phyloP scores from a whole-genome alignment of 225 moss, liverwort and hornwort species.

The Pleurozium schreberi region DNA sequence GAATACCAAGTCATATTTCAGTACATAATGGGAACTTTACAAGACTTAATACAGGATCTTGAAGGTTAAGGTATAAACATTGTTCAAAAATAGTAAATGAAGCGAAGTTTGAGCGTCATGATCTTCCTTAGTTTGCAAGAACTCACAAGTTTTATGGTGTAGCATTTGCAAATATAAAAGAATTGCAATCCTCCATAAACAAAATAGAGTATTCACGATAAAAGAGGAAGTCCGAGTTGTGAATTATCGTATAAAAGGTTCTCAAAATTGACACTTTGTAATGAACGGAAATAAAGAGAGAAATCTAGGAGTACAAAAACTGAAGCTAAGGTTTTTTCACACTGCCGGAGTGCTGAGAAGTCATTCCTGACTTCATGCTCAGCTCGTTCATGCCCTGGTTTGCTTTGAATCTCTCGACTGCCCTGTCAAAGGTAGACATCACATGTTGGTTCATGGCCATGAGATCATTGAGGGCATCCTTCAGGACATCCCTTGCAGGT shows the following conservation, averaged over 20 bases:
- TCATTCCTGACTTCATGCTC: conserved; percentile 61
- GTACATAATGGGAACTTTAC: background rate
- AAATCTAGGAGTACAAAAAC: background rate
- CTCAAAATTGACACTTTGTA: background rate
- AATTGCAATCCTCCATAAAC: background rate
- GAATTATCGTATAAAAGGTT: background rate
- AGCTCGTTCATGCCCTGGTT: conserved; percentile 54
- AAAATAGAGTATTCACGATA: background rate
- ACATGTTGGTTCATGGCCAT: conserved; percentile 46
- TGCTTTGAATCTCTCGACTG: conserved; percentile 53
- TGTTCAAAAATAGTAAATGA: background rate
- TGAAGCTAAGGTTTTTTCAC: conserved; percentile 8
- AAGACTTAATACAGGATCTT: background rate
- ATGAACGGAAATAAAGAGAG: background rate
- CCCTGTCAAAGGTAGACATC: conserved; percentile 28
- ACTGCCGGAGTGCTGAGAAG: conserved; percentile 48
- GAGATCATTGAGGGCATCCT: conserved; percentile 68
- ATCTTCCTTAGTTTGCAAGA: background rate
- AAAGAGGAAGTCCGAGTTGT: background rate
- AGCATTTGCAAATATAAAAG: background rate
- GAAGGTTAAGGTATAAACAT: background rate
- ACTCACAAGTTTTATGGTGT: background rate
- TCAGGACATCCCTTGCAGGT: conserved; percentile 55
- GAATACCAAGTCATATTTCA: too few relatives aligned
- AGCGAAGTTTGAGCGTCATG: background rate